These are phyloP conservation scores for Bipolaris zeicola DNA, from an alignment of 2,329 filamentous ascomycete species.

Conservation along the genomic window DNA sequence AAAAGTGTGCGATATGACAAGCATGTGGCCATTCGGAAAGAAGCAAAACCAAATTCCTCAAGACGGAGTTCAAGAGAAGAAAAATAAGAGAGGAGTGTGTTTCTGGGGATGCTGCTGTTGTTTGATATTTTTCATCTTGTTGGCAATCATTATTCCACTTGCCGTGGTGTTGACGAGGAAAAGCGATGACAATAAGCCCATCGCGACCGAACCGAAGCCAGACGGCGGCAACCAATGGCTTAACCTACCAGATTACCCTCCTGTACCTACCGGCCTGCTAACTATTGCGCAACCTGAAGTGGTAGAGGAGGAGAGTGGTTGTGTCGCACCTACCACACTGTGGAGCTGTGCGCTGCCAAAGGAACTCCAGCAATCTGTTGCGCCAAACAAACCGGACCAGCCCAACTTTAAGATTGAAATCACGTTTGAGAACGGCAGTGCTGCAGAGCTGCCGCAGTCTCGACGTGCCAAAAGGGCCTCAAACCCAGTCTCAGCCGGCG, in stretches of 20 bases:
- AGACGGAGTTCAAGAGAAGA: slow-evolving; percentile 35
- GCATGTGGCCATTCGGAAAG: slow-evolving; percentile 29
- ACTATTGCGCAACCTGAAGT: slow-evolving; percentile 78
- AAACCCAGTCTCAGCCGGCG: slow-evolving; percentile 56
- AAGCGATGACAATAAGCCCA: slow-evolving; percentile 46
- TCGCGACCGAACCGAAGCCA: slow-evolving; percentile 22
- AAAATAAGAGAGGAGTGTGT: slow-evolving; percentile 39
- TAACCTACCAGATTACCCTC: slow-evolving; percentile 83
- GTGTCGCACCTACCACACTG: slow-evolving; percentile 72
- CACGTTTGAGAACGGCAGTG: slow-evolving; percentile 60
- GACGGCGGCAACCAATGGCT: slow-evolving; percentile 62
- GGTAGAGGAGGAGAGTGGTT: slow-evolving; percentile 67
- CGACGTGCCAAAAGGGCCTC: slow-evolving; percentile 60
- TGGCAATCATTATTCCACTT: slow-evolving; percentile 50
- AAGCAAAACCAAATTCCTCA: slow-evolving; percentile 21
- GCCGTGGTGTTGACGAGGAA: slow-evolving; percentile 42
- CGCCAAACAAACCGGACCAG: slow-evolving; percentile 68
- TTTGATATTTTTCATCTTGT: slow-evolving; percentile 40
- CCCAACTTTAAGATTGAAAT: slow-evolving; percentile 85
- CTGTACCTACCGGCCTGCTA: slow-evolving; percentile 81
- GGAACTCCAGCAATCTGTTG: slow-evolving; percentile 69
- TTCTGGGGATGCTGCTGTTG: slow-evolving; percentile 47
- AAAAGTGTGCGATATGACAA: slow-evolving; percentile 38
- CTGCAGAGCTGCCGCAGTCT: slow-evolving; percentile 22
- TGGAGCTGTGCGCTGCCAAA: slow-evolving; percentile 90